Conservation (phyloP, 2,329 filamentous ascomycete species). For the Mycosphaerelloides madeirae region DNA sequence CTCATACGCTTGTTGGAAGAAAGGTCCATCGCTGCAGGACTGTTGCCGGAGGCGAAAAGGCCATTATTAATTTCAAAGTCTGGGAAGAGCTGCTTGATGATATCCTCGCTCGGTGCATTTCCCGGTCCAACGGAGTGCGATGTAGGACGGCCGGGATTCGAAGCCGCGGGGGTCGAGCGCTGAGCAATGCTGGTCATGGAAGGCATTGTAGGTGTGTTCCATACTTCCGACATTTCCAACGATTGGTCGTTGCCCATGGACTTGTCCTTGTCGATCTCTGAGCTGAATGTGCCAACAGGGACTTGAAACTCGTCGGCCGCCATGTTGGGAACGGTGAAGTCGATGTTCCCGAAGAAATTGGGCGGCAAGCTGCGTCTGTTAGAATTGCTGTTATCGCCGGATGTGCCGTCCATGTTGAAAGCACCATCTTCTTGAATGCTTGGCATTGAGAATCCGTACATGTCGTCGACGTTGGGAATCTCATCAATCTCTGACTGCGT, state of each 20-base stretch:
- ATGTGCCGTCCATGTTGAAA: conserved; percentile 11
- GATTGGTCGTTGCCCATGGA: conserved; percentile 7
- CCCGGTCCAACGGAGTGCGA: conserved; percentile 27
- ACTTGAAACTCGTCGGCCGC: conserved; percentile 20
- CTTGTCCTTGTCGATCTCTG: conserved; percentile 13
- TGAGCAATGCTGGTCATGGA: conserved; percentile 12
- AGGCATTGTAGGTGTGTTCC: conserved; percentile 21
- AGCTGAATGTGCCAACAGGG: conserved; percentile 7
- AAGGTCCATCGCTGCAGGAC: conserved; percentile 8
- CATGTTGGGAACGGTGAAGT: conserved; percentile 17
- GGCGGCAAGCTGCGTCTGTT: conserved; percentile 31
- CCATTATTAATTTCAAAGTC: conserved; percentile 26
- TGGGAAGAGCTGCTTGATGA: conserved; percentile 31
- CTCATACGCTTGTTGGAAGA: conserved; percentile 7
- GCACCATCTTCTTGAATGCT: conserved; percentile 28
- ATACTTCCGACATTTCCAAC: conserved; percentile 16
- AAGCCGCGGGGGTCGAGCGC: conserved; percentile 10
- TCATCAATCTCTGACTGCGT: conserved; percentile 37
- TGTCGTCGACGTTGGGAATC: conserved; percentile 32
- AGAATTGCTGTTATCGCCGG: conserved; percentile 11
- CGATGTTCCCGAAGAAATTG: conserved; percentile 28
- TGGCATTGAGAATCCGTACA: conserved; percentile 28
- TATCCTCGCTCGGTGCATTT: conserved; percentile 27
- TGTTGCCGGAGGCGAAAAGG: conserved; percentile 13
- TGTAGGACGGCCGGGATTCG: conserved; percentile 18